Base-by-base conservation (phyloP, 371 early-diverging fungal species). In the Apophysomyces elegans region DNA sequence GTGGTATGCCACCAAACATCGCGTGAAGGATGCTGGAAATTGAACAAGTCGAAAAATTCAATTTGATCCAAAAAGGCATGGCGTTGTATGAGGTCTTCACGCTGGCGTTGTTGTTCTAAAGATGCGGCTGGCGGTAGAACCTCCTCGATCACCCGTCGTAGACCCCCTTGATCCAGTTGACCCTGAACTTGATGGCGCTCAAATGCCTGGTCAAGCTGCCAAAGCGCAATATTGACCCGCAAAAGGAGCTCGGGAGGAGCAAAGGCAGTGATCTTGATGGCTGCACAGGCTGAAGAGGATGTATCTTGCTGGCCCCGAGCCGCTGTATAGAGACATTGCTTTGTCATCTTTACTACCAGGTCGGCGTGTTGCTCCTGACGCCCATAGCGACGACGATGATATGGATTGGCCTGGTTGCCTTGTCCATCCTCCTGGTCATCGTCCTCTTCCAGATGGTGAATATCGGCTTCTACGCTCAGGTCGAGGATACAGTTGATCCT, bases 401-500 rank as follows among this genome's bases (percentile, higher is more conserved):
- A 2, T 26, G 32, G 32, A 26, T 26, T 26, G 3, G 32, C 3
- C 32, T 26, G 32, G 2, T 26, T 26, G 32, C 0, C 32, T 2
- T 26, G 32, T 26, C 32, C 32, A 3, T 26, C 32, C 32, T 26
- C 32, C 32, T 26, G 32, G 32, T 26, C 32, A 2, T 26, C 32
- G 32, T 26, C 32, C 5, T 83, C 67, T n/a, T 80, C 77, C 11
- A 73, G 65, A 14, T 84, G 86, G 56, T 84, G 86, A 57, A 96
- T 67, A 65, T 98, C 97, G 16, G 94, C 92, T 73, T 98, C 98
- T 46, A 95, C 85, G 0, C 95, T 92, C 18, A 93, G 78, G 74
- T 96, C 97, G 44, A 96, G 86, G 70, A 96, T 96, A 38, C 91
- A 88, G 21, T 92, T 91, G 77, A 98, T 92, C 7, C 91, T 88